phyloP scores from a whole-genome alignment of 257 asterid species.

The Petrea volubilis region DNA sequence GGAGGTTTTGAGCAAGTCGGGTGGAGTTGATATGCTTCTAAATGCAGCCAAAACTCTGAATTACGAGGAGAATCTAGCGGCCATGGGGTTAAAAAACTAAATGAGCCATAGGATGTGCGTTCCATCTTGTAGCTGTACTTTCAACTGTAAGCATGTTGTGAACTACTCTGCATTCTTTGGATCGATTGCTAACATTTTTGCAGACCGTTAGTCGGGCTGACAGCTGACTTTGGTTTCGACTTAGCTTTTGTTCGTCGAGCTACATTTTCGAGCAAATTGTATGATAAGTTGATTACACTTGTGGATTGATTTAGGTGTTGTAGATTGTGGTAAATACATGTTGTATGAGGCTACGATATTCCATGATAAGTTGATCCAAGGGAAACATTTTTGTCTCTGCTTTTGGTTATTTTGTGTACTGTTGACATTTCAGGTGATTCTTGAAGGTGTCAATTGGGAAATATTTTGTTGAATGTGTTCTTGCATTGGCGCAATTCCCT shows the following conservation, averaged over 20 bases:
- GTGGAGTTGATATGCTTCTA: constrained; percentile 86
- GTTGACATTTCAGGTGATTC: neutral
- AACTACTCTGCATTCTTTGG: neutral
- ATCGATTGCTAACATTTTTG: constrained; percentile 28
- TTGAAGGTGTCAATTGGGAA: neutral
- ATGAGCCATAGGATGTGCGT: neutral
- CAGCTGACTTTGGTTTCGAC: constrained; percentile 13
- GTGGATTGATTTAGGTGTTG: constrained; percentile 24
- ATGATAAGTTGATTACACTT: neutral
- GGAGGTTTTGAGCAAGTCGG: constrained; percentile 51
- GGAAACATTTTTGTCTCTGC: too few species aligned
- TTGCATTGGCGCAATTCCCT: neutral
- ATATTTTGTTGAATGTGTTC: too few species aligned
- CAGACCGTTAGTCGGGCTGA: neutral
- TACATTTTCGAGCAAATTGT: constrained; percentile 9
- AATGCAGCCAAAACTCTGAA: constrained; percentile 79
- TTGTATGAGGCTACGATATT: too few species aligned
- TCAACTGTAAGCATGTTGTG: neutral
- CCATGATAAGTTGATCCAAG: neutral
- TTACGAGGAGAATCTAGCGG: constrained; percentile 54
- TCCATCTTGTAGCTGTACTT: neutral
- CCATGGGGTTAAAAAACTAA: constrained; percentile 30
- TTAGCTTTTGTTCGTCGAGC: constrained; percentile 15
- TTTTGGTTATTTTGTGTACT: neutral
- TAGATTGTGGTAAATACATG: constrained; percentile 15